Evolutionary conservation across 306 rosid species (phyloP), one percentile per base, ranked within the genome.

Genomic region (Phaseolus lunatus): DNA sequence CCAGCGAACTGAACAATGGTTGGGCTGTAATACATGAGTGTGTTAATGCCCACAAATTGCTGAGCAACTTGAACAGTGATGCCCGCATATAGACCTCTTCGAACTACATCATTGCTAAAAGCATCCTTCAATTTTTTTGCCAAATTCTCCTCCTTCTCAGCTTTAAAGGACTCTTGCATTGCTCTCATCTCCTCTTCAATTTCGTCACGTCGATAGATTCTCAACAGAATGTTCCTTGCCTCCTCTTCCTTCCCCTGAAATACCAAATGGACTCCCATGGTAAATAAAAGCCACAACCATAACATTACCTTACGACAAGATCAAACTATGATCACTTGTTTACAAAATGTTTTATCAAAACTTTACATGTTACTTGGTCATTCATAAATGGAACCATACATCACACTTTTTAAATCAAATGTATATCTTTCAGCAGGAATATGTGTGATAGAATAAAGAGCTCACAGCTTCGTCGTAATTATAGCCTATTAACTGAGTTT

Each of bases 1-100:
- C 98, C 98, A 0, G 97, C 96, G 67, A 89, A 86, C 61, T 93
- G 98, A 79, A 93, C 88, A 18, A 93, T 91, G 31, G 89, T 91
- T 14, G 98, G 98, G 69, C 92, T 88, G 89, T 91, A 91, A 50
- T 93, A 93, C 97, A 93, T 88, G 82, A 93, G 91, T 0, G 97
- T 89, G 73, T 91, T 93, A 24, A 93, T 93, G 4, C 98, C 98
- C 3, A 89, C 93, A 63, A 93, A 86, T 54, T 93, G 98, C 83
- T 93, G 98, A 26, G 86, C 84, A 26, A 93, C 92, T 87, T 93
- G 96, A 39, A 84, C 91, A 0, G 86, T 54, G 12, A 93, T 18
- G 6, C 98, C 95, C 1, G 98, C 98, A 2, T 54, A 83, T 6
- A 93, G 87, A 5, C 84, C 96, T 72, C 98, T 89, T 64, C 98